phyloP scores from a whole-genome alignment of 148 eudicot species.

The Salicornia ramosissima region DNA sequence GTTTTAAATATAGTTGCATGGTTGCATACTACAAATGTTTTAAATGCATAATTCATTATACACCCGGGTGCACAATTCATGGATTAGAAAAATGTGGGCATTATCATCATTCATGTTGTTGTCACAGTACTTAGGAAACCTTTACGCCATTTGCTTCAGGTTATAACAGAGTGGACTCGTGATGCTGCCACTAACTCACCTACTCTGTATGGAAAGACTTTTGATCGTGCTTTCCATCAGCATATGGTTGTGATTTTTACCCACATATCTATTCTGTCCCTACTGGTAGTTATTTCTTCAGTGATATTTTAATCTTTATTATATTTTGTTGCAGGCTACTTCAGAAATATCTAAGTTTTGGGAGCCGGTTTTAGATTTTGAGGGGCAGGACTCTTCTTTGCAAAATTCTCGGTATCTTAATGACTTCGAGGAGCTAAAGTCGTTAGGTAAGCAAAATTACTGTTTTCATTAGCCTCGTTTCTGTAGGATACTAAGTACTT shows the following conservation, averaged over 20 bases:
- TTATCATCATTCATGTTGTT: not conserved
- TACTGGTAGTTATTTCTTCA: not conserved
- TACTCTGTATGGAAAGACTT: slow-evolving; percentile 56
- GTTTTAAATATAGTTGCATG: too few relatives aligned
- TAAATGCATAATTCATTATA: too few relatives aligned
- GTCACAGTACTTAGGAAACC: not conserved
- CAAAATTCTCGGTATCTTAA: slow-evolving; percentile 76
- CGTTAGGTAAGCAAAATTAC: slow-evolving; percentile 56
- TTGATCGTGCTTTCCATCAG: slow-evolving; percentile 50
- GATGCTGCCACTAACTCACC: slow-evolving; percentile 63
- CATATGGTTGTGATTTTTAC: slow-evolving; percentile 47
- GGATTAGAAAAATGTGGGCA: not conserved
- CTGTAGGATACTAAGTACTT: not conserved
- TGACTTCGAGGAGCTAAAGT: slow-evolving; percentile 90
- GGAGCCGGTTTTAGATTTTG: slow-evolving; percentile 64
- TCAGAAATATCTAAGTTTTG: slow-evolving; percentile 76
- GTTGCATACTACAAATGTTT: too few relatives aligned
- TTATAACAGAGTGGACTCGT: slow-evolving; percentile 61
- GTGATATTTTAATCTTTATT: slow-evolving; percentile 11
- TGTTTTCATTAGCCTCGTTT: slow-evolving; percentile 6
- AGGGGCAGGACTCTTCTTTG: slow-evolving; percentile 45
- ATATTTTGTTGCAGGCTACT: slow-evolving; percentile 35
- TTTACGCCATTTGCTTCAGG: slow-evolving; percentile 36
- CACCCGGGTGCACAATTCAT: too few relatives aligned
- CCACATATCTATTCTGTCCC: not conserved